A percentile compares a stretch with the other conserved stretches of the same genome.
Evolutionary conservation across 768 basidiomycete genomes (phyloP).

Genomic region (Brasilioporus rufonigricans): DNA sequence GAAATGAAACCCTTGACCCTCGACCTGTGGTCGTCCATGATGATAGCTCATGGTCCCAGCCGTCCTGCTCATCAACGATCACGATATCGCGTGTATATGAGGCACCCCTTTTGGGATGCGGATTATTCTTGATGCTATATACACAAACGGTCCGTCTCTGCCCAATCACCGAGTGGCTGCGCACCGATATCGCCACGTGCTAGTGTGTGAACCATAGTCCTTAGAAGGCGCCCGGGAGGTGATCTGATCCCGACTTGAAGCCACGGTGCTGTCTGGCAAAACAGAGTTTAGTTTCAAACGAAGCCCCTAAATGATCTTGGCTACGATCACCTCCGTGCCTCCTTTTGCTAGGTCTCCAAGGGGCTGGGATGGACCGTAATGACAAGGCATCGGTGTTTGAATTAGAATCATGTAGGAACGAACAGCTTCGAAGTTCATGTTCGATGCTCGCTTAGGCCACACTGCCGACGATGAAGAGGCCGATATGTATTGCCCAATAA

Average conservation of each 20-base stretch:
- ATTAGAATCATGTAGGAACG: neutral
- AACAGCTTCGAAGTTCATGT: constrained; percentile 14
- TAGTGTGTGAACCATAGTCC: neutral
- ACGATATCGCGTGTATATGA: neutral
- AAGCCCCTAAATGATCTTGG: neutral
- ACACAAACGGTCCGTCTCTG: neutral
- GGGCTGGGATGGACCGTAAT: neutral
- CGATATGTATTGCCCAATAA: neutral
- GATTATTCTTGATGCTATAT: neutral
- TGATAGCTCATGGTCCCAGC: neutral
- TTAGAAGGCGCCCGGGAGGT: neutral
- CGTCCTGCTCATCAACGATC: neutral
- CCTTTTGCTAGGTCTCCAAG: neutral
- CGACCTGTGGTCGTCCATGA: neutral
- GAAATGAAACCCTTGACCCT: constrained; percentile 10
- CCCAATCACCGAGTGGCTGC: neutral
- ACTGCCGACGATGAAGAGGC: neutral
- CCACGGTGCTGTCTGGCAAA: neutral
- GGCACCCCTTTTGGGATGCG: neutral
- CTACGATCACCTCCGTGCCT: neutral
- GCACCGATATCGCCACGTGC: neutral
- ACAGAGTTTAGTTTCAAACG: constrained; percentile 4
- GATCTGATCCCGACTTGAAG: neutral
- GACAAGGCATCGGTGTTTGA: neutral
- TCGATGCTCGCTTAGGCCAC: neutral